phyloP scores from a whole-genome alignment of 2,329 filamentous ascomycete genomes.

The Pseudocercospora fijiensis region DNA sequence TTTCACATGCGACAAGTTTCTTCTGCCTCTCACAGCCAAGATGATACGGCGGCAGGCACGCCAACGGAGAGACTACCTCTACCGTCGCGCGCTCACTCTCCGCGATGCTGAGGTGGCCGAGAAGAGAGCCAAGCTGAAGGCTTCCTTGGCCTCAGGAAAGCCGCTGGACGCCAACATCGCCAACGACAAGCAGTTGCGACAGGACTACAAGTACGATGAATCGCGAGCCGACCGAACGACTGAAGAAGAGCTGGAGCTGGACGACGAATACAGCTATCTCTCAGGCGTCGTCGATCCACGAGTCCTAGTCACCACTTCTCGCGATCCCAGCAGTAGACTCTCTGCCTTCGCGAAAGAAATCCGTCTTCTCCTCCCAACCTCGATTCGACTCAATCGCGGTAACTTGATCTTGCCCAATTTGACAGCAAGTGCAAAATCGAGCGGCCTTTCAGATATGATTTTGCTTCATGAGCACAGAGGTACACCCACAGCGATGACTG shows the following conservation, averaged over 20 bases:
- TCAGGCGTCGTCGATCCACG: slow-evolving; percentile 90
- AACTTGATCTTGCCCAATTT: slow-evolving; percentile 85
- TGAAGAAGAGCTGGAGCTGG: slow-evolving; percentile 70
- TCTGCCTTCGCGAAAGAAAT: slow-evolving; percentile 93
- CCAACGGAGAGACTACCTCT: slow-evolving; percentile 83
- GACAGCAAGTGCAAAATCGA: slow-evolving; percentile 74
- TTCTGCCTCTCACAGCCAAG: slow-evolving; percentile 31
- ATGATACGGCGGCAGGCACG: slow-evolving; percentile 68
- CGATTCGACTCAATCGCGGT: slow-evolving; percentile 85
- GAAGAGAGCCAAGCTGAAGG: slow-evolving; percentile 82
- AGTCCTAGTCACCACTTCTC: slow-evolving; percentile 84
- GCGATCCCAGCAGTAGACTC: slow-evolving; percentile 80
- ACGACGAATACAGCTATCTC: slow-evolving; percentile 87
- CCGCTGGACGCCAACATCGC: slow-evolving; percentile 78
- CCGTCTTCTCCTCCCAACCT: slow-evolving; percentile 75
- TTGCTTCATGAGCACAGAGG: slow-evolving; percentile 90
- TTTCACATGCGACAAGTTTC: neutral
- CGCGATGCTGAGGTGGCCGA: slow-evolving; percentile 90
- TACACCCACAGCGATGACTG: slow-evolving; percentile 82
- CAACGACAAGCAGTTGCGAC: slow-evolving; percentile 77
- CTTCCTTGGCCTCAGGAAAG: slow-evolving; percentile 84
- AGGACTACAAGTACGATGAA: slow-evolving; percentile 93
- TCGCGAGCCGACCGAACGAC: slow-evolving; percentile 65
- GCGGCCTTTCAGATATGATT: slow-evolving; percentile 79
- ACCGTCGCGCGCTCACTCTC: slow-evolving; percentile 81